Conservation (phyloP, 1,139 yeast species). For the Yamadazyma membranifaciens region DNA sequence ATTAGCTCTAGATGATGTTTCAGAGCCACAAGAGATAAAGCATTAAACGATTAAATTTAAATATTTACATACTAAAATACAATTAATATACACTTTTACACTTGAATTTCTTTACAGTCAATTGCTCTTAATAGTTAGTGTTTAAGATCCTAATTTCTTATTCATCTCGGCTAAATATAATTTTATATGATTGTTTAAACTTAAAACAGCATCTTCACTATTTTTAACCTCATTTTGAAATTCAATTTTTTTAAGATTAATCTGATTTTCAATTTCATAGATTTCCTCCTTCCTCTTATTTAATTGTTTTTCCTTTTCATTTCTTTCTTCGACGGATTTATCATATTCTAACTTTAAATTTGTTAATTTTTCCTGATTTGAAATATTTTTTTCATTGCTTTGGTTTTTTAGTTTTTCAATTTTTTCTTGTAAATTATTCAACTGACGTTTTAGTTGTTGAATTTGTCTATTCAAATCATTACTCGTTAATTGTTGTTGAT, state of each 20-base stretch:
- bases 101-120: background rate
- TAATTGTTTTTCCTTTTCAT: constrained; percentile 51
- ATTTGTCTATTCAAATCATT: constrained; percentile 51
- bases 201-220: constrained; percentile 52
- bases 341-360: constrained; percentile 48
- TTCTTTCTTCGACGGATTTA: constrained; percentile 49
- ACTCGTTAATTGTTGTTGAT: constrained; percentile 42
- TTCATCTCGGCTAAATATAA: constrained; percentile 18
- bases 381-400: constrained; percentile 44
- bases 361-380: constrained; percentile 44
- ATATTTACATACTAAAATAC: constrained; percentile 6
- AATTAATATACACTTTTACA: constrained; percentile 3
- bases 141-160: constrained; percentile 9
- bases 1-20: no score
- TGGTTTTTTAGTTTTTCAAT: constrained; percentile 48
- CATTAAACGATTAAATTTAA: background rate
- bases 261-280: constrained; percentile 46
- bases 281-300: constrained; percentile 48
- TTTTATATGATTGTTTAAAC: constrained; percentile 27
- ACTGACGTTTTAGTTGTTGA: constrained; percentile 51
- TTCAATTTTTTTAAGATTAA: constrained; percentile 39
- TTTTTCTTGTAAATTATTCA: constrained; percentile 54
- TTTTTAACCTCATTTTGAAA: constrained; percentile 56
- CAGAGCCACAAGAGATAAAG: no score
- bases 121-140: no score